These are phyloP conservation scores for Hymenoscyphus linearis DNA, from an alignment of 2,329 filamentous ascomycete species.

Conservation along the genomic window DNA sequence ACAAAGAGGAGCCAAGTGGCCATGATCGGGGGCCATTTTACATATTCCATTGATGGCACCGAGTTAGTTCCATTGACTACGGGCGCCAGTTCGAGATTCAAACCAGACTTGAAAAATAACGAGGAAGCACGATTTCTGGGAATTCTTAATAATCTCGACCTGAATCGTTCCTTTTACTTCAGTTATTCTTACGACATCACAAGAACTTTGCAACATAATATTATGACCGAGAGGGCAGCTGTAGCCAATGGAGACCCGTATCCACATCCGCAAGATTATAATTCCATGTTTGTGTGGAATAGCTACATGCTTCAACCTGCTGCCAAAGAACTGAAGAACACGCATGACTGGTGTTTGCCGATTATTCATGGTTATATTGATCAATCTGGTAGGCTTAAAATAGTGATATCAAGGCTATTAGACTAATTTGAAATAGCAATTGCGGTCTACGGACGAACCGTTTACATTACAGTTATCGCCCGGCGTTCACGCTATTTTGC, in stretches of 20 bases:
- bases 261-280: slow-evolving; percentile 61
- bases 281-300: slow-evolving; percentile 99
- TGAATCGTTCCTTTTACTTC: slow-evolving; percentile 93
- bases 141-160: slow-evolving; percentile 85
- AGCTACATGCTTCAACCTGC: slow-evolving; percentile 79
- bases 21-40: slow-evolving; percentile 91
- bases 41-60: slow-evolving; percentile 92
- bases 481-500: slow-evolving; percentile 89
- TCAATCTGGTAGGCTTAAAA: slow-evolving; percentile 56
- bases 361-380: slow-evolving; percentile 96
- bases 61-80: slow-evolving; percentile 85
- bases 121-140: slow-evolving; percentile 86
- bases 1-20: slow-evolving; percentile 95
- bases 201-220: slow-evolving; percentile 85
- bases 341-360: slow-evolving; percentile 93
- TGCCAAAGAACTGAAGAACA: slow-evolving; percentile 62
- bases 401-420: not conserved
- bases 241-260: slow-evolving; percentile 59
- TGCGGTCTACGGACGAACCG: slow-evolving; percentile 79
- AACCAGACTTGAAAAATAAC: slow-evolving; percentile 71
- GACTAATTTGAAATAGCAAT: slow-evolving; percentile 45
- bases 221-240: slow-evolving; percentile 70
- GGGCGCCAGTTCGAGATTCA: slow-evolving; percentile 58
- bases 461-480: slow-evolving; percentile 92
- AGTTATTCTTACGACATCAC: slow-evolving; percentile 98